Evolutionary conservation across 192 early-diverging fungal genomes (phyloP).

Genomic region (Rhizophagus prolifer): DNA sequence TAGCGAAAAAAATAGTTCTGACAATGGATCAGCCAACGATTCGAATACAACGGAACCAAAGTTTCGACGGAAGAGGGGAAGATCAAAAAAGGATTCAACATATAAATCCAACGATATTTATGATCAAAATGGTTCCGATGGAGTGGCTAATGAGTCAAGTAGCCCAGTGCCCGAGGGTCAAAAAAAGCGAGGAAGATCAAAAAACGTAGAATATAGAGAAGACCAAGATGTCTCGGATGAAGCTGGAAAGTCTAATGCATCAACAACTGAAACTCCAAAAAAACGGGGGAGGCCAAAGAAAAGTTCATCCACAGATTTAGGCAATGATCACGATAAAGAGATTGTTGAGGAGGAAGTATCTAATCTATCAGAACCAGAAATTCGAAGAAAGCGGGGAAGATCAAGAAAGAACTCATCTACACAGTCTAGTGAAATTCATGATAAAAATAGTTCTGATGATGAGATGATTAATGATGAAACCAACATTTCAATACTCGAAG

Average conservation of each 20-base stretch:
- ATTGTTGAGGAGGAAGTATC: not conserved
- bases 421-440: not conserved
- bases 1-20: not conserved
- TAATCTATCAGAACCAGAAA: not conserved
- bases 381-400: not conserved
- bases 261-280: not conserved
- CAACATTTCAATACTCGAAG: not conserved
- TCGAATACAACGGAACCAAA: not conserved
- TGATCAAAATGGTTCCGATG: not conserved
- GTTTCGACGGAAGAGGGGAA: not conserved
- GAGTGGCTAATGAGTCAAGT: not conserved
- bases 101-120: not conserved
- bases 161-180: not conserved
- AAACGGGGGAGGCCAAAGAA: constrained; percentile 7
- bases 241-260: not conserved
- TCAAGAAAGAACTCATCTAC: not conserved
- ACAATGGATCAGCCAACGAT: not conserved
- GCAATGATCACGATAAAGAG: too few species aligned
- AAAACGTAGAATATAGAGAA: not conserved
- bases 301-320: not conserved
- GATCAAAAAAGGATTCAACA: not conserved
- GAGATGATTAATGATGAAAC: not conserved
- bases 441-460: not conserved
- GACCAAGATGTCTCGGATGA: not conserved
- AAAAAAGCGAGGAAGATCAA: not conserved